A percentile compares a stretch with the other conserved stretches of the same genome.
Evolutionary conservation across 2,329 filamentous ascomycete species (phyloP).

Genomic region (Waltergamsia citrina): DNA sequence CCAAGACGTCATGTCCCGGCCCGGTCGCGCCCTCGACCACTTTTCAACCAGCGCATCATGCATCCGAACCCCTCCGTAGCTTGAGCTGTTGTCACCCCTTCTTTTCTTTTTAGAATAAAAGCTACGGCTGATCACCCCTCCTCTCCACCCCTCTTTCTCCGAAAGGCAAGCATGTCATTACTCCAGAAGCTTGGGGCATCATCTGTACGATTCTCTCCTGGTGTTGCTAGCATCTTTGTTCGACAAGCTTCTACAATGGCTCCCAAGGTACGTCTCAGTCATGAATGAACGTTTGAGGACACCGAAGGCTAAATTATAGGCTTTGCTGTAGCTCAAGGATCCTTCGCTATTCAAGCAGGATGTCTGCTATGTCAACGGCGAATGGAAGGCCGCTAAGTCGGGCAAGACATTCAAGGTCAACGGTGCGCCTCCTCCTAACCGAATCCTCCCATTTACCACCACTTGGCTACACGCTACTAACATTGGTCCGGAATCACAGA

Average conservation of each 20-base stretch:
- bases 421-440: slow-evolving; percentile 31
- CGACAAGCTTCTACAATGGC: slow-evolving; percentile 37
- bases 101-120: background rate
- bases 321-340: slow-evolving; percentile 55
- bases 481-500: slow-evolving; percentile 36
- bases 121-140: background rate
- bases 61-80: too few species aligned
- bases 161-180: slow-evolving; percentile 2
- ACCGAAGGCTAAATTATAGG: background rate
- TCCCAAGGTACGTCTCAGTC: slow-evolving; percentile 30
- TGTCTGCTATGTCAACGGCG: slow-evolving; percentile 78
- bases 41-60: too few species aligned
- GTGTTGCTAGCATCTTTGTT: slow-evolving; percentile 7
- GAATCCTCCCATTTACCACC: background rate
- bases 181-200: background rate
- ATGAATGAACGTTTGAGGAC: too few species aligned
- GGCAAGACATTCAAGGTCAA: slow-evolving; percentile 87
- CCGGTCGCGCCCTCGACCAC: too few species aligned
- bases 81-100: too few species aligned
- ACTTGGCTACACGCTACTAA: background rate
- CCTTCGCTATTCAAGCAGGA: slow-evolving; percentile 76
- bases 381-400: slow-evolving; percentile 80
- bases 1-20: too few species aligned
- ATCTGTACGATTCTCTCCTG: slow-evolving; percentile 1
- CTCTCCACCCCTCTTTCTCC: background rate